Base-by-base conservation (phyloP, 306 rosid species). In the Abrus precatorius region DNA sequence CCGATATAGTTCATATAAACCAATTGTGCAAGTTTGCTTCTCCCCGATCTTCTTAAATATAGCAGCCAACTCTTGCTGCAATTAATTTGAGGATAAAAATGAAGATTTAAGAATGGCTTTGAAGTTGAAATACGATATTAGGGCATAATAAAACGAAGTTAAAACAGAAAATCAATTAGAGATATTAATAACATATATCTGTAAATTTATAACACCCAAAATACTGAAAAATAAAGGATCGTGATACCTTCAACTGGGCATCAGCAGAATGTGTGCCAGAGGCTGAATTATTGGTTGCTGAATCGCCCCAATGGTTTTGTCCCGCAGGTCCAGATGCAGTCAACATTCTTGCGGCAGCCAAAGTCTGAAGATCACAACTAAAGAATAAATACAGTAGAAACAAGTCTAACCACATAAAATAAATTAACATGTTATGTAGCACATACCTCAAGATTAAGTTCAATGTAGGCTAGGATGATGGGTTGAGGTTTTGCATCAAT, bases 41-140 rank as follows among this genome's bases (percentile, higher is more conserved):
- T 96, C 99, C 5, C 99, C 99, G 69, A 96, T 96, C 90, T 96
- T 96, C 89, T 96, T 96, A 85, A 96, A 96, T 84, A 96, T 96
- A 36, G 99, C 97, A 84, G 95, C 99, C 76, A 96, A 94, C 87
- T 96, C 99, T 96, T 90, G 98, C 99, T 96, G 89, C 56, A 81
- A 72, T 86, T 49, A 36, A 30, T 50, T 74, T 2, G 7, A 66
- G 74, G 69, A 63, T 49, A 80, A 61, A 79, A 44, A n/a, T 48
- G 47, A 49, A 73, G 11, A 30, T 10, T 59, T 44, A 11, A 69
- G 38, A 54, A 71, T 64, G 47, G 7, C 34, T n/a, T 40, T 64
- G 0, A 47, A 47, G 52, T 67, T 62, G 41, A 67, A 61, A 48
- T 27, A 47, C 27, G 43, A 64, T 72, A 78, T 4, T 9, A 47